Evolutionary conservation across 1,284 basidiomycete species (phyloP).

Genomic region (Ceratobasidium papillatum): DNA sequence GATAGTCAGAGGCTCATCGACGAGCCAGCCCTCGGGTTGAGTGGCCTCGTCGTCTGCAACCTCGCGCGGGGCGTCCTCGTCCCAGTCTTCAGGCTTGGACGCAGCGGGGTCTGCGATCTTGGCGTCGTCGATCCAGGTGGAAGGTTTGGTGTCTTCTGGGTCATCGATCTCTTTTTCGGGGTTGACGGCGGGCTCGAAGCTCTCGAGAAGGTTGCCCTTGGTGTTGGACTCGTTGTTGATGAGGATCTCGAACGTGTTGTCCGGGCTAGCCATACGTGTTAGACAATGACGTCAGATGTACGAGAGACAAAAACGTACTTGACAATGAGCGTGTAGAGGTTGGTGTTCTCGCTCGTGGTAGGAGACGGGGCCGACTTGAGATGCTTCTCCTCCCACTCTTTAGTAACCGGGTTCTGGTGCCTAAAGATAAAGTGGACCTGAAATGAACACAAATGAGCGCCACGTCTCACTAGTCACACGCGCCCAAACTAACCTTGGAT

Average conservation of each 20-base stretch:
- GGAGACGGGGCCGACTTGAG: slow-evolving; percentile 84
- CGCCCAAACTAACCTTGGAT: slow-evolving; percentile 66
- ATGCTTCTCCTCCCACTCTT: slow-evolving; percentile 98
- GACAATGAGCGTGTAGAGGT: slow-evolving; percentile 92
- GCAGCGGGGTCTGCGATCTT: slow-evolving; percentile 88
- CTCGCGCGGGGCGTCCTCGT: slow-evolving; percentile 92
- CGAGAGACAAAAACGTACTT: slow-evolving; percentile 63
- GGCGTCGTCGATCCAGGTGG: slow-evolving; percentile 91
- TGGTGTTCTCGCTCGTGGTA: slow-evolving; percentile 86
- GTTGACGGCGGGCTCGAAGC: slow-evolving; percentile 96
- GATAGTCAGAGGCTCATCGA: slow-evolving; percentile 82
- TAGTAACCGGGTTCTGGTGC: slow-evolving; percentile 89
- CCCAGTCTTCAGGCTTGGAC: slow-evolving; percentile 94
- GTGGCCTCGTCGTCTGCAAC: slow-evolving; percentile 86
- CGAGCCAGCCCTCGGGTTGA: slow-evolving; percentile 96
- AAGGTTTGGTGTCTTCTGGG: slow-evolving; percentile 89
- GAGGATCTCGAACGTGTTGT: slow-evolving; percentile 93
- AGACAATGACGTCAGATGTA: slow-evolving; percentile 24
- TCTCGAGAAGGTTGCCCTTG: slow-evolving; percentile 88
- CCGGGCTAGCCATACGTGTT: slow-evolving; percentile 66
- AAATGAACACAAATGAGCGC: neutral
- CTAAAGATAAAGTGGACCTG: slow-evolving; percentile 98
- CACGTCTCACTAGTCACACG: slow-evolving; percentile 6
- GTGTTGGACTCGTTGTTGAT: slow-evolving; percentile 88
- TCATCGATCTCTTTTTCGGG: slow-evolving; percentile 92